phyloP scores from a whole-genome alignment of 257 asterid species.

The Salvia splendens region DNA sequence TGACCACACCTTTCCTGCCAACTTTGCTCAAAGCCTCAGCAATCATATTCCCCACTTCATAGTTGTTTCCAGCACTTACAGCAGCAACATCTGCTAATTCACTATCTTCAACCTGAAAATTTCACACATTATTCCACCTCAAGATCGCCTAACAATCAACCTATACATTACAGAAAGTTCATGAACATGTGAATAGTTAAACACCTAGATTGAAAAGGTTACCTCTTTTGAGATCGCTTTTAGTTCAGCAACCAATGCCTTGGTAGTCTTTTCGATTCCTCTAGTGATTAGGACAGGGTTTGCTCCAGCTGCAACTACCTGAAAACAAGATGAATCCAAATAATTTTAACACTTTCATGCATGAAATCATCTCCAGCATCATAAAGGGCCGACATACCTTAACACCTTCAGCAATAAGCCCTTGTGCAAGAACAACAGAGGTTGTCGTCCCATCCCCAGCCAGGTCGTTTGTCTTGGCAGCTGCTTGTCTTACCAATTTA shows the following conservation, averaged over 20 bases:
- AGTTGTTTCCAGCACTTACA: conserved; percentile 96
- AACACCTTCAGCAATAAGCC: conserved; percentile 96
- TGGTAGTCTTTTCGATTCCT: conserved; percentile 92
- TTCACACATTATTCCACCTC: conserved; percentile 10
- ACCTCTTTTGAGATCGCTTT: conserved; percentile 91
- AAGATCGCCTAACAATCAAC: not conserved
- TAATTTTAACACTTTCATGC: not conserved
- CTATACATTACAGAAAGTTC: not conserved
- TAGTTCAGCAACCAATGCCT: conserved; percentile 90
- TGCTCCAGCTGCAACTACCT: conserved; percentile 99
- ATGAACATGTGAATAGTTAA: not conserved
- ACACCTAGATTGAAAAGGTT: not conserved
- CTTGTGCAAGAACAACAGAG: conserved; percentile 98
- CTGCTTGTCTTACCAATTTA: conserved; percentile 95
- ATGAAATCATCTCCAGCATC: not conserved
- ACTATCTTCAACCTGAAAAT: conserved; percentile 83
- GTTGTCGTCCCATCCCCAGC: conserved; percentile 99
- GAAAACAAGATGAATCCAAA: conserved; percentile 11
- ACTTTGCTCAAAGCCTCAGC: conserved; percentile 98
- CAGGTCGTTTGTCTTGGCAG: conserved; percentile 94
- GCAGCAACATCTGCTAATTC: conserved; percentile 99
- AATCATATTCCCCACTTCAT: conserved; percentile 89
- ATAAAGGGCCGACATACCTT: conserved; percentile 48
- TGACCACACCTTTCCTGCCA: conserved; percentile 94
- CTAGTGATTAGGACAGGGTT: conserved; percentile 92